These are phyloP conservation scores for Mrakia blollopis DNA, from an alignment of 768 basidiomycete genomes.

Conservation along the genomic window DNA sequence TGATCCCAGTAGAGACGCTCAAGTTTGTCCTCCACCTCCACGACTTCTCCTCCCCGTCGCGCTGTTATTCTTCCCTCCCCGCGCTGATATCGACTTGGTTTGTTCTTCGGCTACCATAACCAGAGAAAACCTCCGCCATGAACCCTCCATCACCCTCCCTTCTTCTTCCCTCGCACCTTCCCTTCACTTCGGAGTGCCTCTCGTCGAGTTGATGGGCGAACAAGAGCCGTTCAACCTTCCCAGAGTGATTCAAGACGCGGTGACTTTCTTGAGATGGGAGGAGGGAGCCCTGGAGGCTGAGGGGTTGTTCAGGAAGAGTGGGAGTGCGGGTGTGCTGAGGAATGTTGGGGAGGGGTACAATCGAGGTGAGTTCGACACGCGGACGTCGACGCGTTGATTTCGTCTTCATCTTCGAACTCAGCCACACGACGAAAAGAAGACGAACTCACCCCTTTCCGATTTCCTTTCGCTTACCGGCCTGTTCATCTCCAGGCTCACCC, in stretches of 20 bases:
- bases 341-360: conserved; percentile 81
- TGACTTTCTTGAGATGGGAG: conserved; percentile 62
- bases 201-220: conserved; percentile 77
- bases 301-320: conserved; percentile 78
- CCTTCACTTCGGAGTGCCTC: conserved; percentile 69
- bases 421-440: too few species aligned
- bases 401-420: not conserved
- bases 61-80: not conserved
- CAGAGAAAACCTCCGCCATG: conserved; percentile 75
- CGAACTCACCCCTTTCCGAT: conserved; percentile 7
- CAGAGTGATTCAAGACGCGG: conserved; percentile 68
- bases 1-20: conserved; percentile 76
- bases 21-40: conserved; percentile 54
- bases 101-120: not conserved
- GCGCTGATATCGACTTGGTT: not conserved
- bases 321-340: conserved; percentile 61
- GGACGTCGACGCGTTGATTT: not conserved
- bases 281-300: conserved; percentile 61
- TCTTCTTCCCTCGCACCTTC: conserved; percentile 52
- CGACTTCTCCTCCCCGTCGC: not conserved
- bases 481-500: conserved; percentile 56
- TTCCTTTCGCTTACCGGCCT: not conserved
- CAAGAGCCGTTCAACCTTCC: conserved; percentile 78
- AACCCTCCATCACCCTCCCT: conserved; percentile 64
- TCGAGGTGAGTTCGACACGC: conserved; percentile 51